Base-by-base conservation (phyloP, 805 yeast genomes). In the Starmerella floricola region DNA sequence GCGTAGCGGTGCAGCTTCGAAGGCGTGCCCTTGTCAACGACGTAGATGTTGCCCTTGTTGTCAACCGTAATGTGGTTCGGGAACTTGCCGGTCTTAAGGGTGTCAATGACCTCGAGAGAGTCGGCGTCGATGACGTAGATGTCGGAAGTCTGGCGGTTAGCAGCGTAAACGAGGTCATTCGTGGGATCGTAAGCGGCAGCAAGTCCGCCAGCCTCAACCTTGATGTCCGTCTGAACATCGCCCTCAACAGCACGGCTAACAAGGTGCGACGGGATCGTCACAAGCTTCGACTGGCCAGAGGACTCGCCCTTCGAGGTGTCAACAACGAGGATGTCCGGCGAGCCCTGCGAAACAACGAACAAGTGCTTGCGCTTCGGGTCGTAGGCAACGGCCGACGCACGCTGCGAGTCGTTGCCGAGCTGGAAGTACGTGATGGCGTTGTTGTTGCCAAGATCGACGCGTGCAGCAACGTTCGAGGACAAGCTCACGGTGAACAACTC, bases 41-140 rank as follows among this genome's bases (percentile, higher is more conserved):
- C 45, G 32, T 16, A 46, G 27, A 37, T 34, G 17, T 26, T 19
- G 11, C 49, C 49, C 10, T 40, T 31, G 29, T 31, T 18, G 32
- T 31, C 47, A 20, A 36, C 15, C 16, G 41, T 10, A 27, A 43
- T 32, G 42, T 46, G 47, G 47, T 46, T 46, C 15, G 49, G 49
- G 26, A 23, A 23, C 18, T 40, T 37, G 12, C 29, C 36, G 38
- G 40, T 42, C 33, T 36, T 32, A 12, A 46, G 27, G 21, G 34
- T 18, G 12, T 36, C 31, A 17, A 46, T 41, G 34, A 43, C 31
- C 26, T 36, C 36, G 40, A 15, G 29, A 35, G 33, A 38, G 13
- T 16, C 38, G 17, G 49, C 43, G 17, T 46, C 49, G 36, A 46
- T 46, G 16, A 46, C 49, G 26, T 26, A 10, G 33, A 46, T 44